Evolutionary conservation across 345 rosid genomes (phyloP).

Genomic region (Psidium friedrichsthalianum): DNA sequence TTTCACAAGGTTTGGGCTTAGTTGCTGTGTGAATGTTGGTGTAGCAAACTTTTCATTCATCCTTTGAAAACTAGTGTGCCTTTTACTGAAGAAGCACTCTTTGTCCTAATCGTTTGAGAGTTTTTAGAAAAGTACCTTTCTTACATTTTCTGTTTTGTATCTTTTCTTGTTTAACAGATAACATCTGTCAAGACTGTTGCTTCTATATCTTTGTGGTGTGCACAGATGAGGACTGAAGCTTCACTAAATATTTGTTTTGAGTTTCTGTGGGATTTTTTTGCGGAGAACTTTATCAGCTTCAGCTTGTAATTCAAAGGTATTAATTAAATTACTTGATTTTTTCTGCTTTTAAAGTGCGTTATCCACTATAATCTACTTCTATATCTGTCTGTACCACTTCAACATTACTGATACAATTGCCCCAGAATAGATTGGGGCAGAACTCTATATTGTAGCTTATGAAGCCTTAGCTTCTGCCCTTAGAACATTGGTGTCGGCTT

Average conservation of each 20-base stretch:
- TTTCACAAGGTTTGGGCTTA: no score
- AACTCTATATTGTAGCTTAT: conserved; percentile 64
- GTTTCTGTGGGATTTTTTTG: conserved; percentile 63
- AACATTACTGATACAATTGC: not conserved
- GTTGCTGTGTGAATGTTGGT: no score
- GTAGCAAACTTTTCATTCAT: no score
- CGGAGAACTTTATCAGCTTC: conserved; percentile 38
- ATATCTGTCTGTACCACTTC: not conserved
- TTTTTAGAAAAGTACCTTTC: no score
- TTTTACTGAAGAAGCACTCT: not conserved
- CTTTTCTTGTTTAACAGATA: not conserved
- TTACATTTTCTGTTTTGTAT: not conserved
- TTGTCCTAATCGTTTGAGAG: not conserved
- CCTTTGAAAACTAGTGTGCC: not conserved
- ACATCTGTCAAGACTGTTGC: no score
- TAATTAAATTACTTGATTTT: not conserved
- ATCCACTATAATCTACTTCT: not conserved
- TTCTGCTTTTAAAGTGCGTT: not conserved
- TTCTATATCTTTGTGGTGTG: conserved; percentile 43
- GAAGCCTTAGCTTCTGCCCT: conserved; percentile 58
- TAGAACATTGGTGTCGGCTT: conserved; percentile 31
- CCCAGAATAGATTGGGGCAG: conserved; percentile 51
- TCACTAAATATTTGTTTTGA: conserved; percentile 31
- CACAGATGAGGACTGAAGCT: conserved; percentile 23
- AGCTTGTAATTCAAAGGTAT: conserved; percentile 54